phyloP scores from a whole-genome alignment of 2,329 filamentous ascomycete genomes.

The Clonostachys rhizophaga region DNA sequence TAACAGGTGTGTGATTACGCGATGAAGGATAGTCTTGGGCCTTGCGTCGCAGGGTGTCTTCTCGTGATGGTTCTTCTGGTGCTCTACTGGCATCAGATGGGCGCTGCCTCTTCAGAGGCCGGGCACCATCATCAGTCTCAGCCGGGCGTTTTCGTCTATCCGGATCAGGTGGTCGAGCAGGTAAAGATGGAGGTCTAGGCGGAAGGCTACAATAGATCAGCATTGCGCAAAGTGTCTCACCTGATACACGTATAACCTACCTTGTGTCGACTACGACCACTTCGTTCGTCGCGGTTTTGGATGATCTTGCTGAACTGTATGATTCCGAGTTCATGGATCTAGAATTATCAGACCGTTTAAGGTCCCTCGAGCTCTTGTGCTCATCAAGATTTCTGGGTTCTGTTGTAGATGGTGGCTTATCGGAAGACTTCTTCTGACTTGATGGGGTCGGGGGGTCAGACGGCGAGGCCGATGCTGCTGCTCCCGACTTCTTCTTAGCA shows the following conservation, averaged over 20 bases:
- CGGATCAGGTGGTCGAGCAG: slow-evolving; percentile 31
- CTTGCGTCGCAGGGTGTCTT: slow-evolving; percentile 15
- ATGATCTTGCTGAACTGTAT: no score
- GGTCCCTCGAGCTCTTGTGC: slow-evolving; percentile 2
- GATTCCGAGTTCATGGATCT: no score
- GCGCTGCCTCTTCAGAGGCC: slow-evolving; percentile 35
- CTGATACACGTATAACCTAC: slow-evolving; percentile 1
- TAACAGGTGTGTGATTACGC: slow-evolving; percentile 18
- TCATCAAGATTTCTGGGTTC: slow-evolving; percentile 3
- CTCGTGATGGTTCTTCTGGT: not conserved
- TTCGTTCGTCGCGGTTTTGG: not conserved
- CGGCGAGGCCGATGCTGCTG: slow-evolving; percentile 25
- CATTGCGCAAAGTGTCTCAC: slow-evolving; percentile 12
- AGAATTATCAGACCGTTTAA: not conserved
- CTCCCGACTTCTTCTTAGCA: slow-evolving; percentile 43
- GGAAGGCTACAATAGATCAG: slow-evolving; percentile 19
- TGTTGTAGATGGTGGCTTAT: slow-evolving; percentile 8
- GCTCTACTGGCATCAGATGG: no score
- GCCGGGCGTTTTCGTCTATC: slow-evolving; percentile 40
- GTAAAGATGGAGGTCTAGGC: slow-evolving; percentile 25
- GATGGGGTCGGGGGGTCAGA: slow-evolving; percentile 12
- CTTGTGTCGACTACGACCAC: not conserved
- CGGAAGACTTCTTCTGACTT: slow-evolving; percentile 7
- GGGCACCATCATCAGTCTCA: slow-evolving; percentile 36
- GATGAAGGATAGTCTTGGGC: slow-evolving; percentile 18